These are phyloP conservation scores for Ceratobasidium sp. DNA, from an alignment of 1,284 basidiomycete species.

Conservation along the genomic window DNA sequence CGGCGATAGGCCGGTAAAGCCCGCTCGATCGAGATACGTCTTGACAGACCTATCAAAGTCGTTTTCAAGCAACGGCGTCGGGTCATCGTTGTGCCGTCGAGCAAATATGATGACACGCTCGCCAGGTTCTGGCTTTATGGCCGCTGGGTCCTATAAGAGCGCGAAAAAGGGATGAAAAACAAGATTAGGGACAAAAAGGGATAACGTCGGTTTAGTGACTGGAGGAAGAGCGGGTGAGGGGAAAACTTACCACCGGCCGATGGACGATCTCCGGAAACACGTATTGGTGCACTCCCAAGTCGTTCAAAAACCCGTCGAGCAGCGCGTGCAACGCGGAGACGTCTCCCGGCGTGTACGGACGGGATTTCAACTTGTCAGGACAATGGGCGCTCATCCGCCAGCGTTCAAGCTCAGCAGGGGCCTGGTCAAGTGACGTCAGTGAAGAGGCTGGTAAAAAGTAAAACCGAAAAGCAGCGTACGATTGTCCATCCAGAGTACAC, in stretches of 20 bases:
- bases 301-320: neutral
- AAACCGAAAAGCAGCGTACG: neutral
- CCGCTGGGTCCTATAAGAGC: neutral
- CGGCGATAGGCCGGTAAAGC: slow-evolving; percentile 6
- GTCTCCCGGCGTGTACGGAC: slow-evolving; percentile 19
- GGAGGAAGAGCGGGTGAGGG: neutral
- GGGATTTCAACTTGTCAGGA: slow-evolving; percentile 12
- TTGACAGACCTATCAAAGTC: slow-evolving; percentile 32
- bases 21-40: slow-evolving; percentile 19
- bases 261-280: slow-evolving; percentile 27
- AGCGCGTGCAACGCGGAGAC: slow-evolving; percentile 24
- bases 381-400: slow-evolving; percentile 15
- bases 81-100: slow-evolving; percentile 23
- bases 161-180: no score
- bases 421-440: slow-evolving; percentile 1
- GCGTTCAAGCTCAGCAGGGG: neutral
- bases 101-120: slow-evolving; percentile 33
- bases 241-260: slow-evolving; percentile 7
- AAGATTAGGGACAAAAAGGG: no score
- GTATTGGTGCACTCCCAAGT: slow-evolving; percentile 23
- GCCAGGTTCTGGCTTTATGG: slow-evolving; percentile 3
- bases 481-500: slow-evolving; percentile 38
- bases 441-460: neutral
- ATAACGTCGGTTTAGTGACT: no score
- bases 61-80: slow-evolving; percentile 4